phyloP scores from a whole-genome alignment of 202 grass and related monocot species.

The Panicum hallii region DNA sequence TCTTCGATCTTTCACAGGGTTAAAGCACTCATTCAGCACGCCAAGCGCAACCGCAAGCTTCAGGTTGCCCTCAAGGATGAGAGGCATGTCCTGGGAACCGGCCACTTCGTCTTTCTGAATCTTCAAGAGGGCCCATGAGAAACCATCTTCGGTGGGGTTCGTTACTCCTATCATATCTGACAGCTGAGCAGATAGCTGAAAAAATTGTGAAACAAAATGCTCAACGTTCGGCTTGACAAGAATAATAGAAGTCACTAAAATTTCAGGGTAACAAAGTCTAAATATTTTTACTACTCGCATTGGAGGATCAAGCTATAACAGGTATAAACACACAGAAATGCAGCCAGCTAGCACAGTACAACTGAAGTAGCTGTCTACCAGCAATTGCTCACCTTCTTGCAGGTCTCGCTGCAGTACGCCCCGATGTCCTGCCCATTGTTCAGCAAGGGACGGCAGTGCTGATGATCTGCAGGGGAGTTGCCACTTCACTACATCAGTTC shows the following conservation, averaged over 20 bases:
- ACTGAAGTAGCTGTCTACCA: background rate
- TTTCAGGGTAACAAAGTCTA: background rate
- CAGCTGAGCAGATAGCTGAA: slow-evolving; percentile 66
- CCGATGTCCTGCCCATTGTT: slow-evolving; percentile 3
- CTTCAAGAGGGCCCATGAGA: slow-evolving; percentile 70
- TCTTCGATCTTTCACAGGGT: slow-evolving; percentile 66
- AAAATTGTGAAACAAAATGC: background rate
- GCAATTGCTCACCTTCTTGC: slow-evolving; percentile 42
- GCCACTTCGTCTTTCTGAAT: slow-evolving; percentile 47
- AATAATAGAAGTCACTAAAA: background rate
- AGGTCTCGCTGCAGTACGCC: slow-evolving; percentile 34
- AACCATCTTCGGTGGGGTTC: slow-evolving; percentile 58
- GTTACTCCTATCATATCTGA: slow-evolving; percentile 54
- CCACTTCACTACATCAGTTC: background rate
- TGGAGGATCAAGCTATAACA: background rate
- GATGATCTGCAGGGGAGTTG: slow-evolving; percentile 44
- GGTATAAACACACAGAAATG: background rate
- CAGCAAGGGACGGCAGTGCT: slow-evolving; percentile 36
- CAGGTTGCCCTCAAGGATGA: slow-evolving; percentile 55
- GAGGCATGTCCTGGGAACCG: slow-evolving; percentile 25
- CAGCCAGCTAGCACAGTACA: background rate
- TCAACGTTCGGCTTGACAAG: background rate
- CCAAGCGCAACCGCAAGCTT: slow-evolving; percentile 64
- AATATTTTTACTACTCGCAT: background rate
- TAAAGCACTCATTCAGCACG: slow-evolving; percentile 78